These are phyloP conservation scores for Tolypocladium capitatum DNA, from an alignment of 2,329 filamentous ascomycete species.

Conservation along the genomic window DNA sequence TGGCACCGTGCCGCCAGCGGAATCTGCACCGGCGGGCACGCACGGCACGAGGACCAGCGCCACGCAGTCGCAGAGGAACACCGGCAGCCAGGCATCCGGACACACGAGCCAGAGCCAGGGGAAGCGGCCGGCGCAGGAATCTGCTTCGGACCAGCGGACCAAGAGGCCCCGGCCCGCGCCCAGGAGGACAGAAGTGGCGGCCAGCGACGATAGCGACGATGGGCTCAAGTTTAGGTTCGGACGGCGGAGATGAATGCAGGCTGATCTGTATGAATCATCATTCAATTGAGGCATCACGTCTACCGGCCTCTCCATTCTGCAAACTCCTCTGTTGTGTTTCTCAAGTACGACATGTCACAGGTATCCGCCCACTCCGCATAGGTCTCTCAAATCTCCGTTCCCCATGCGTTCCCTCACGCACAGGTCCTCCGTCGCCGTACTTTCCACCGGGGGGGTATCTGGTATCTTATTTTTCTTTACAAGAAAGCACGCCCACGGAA, in stretches of 20 bases:
- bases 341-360: background rate
- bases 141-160: conserved; percentile 15
- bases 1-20: background rate
- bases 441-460: background rate
- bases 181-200: conserved; percentile 19
- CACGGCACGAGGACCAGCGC: conserved; percentile 8
- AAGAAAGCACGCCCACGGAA: background rate
- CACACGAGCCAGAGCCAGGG: conserved; percentile 12
- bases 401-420: background rate
- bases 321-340: background rate
- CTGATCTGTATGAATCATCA: background rate
- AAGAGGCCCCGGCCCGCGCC: conserved; percentile 21
- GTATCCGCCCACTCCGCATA: background rate
- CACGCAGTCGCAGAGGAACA: conserved; percentile 16
- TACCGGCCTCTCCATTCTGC: background rate
- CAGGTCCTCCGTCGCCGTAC: background rate
- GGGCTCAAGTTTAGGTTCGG: conserved; percentile 44
- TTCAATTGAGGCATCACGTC: background rate
- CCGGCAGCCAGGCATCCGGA: conserved; percentile 12
- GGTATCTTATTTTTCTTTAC: background rate
- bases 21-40: conserved; percentile 10
- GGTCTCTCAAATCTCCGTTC: background rate
- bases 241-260: conserved; percentile 24
- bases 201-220: conserved; percentile 40
- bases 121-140: conserved; percentile 21